Evolutionary conservation across 2,329 filamentous ascomycete genomes (phyloP), one percentile per base, ranked within the genome.

Genomic region (Aspergillus ibericus): DNA sequence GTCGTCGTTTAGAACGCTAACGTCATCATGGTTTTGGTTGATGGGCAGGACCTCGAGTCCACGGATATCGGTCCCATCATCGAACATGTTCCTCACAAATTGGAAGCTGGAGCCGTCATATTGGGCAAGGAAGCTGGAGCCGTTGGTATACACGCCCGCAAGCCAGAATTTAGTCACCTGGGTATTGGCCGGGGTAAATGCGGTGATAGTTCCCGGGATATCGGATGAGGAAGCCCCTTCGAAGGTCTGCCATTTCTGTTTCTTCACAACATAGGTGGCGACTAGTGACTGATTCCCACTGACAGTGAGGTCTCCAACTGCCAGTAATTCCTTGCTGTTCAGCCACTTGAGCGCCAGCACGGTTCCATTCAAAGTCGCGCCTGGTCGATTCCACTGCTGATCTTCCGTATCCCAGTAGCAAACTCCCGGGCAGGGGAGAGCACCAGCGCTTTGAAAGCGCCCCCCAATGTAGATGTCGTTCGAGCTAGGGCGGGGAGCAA

Each of bases 391-490:
- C 93, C 93, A 99, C 68, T 93, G 88, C 13, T 82, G 83, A 4
- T 82, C 82, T 7, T 84, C 79, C 2, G 87, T 85, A 70, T 89
- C 87, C 77, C 90, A 96, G 59, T 89, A 80, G 76, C 95, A 99
- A 22, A 99, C 84, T 48, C 86, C 88, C 3, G 89, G 87, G 72
- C 95, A 99, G 42, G 85, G 87, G 29, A 98, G 83, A 4, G 89
- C 88, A 27, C 95, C 95, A 16, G 92, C 95, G 32, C 84, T 85
- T n/a, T 85, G 81, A 70, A 98, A 99, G 9, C 84, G 86, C 32
- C 95, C 95, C 36, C 89, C 93, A 32, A 99, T 89, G 70, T 90
- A 99, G 12, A 99, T 82, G 52, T 95, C 86, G 1, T 83, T 81
- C 16, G 86, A 87, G 55, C 83, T 84, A 0, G 91, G 90, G 56